Percentiles rank a stretch among this genome's conserved stretches.
Evolutionary conservation across 1,139 yeast genomes (phyloP).

Genomic region (Wickerhamomyces sp.): DNA sequence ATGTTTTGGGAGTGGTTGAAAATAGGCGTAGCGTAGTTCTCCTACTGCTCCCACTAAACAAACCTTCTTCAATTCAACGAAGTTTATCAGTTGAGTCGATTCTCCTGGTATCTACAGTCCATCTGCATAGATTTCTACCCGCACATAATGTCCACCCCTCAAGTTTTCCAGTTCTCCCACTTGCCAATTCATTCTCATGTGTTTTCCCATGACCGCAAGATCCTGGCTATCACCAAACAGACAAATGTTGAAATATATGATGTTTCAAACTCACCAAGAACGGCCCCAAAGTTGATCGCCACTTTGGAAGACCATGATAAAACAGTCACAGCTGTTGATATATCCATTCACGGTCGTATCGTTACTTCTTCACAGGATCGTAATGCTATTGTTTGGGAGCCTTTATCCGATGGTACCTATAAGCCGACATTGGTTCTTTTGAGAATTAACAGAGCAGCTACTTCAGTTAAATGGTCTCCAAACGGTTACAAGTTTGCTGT

Average conservation of each 20-base stretch:
- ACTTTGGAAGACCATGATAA: constrained; percentile 84
- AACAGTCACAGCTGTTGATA: constrained; percentile 91
- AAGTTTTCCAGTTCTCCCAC: constrained; percentile 63
- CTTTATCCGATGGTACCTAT: constrained; percentile 52
- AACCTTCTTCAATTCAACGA: background rate
- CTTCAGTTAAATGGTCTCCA: constrained; percentile 92
- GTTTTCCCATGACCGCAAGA: constrained; percentile 62
- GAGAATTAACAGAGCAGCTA: constrained; percentile 92
- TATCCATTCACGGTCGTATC: constrained; percentile 82
- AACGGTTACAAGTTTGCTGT: constrained; percentile 92
- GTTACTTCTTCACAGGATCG: constrained; percentile 98
- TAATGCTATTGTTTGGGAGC: constrained; percentile 96
- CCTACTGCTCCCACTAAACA: no score
- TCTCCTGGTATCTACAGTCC: constrained; percentile 5
- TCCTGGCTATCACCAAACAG: constrained; percentile 79
- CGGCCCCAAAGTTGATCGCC: constrained; percentile 41
- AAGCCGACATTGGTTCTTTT: constrained; percentile 90
- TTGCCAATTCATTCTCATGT: constrained; percentile 89
- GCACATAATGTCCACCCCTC: constrained; percentile 11
- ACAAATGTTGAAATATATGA: constrained; percentile 72
- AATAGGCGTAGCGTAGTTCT: no score
- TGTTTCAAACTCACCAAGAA: constrained; percentile 44
- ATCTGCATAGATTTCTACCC: background rate
- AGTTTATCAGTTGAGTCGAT: constrained; percentile 22
- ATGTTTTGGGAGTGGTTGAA: no score